phyloP scores from a whole-genome alignment of 208 protist genomes.

The Acanthamoeba rhysodes region DNA sequence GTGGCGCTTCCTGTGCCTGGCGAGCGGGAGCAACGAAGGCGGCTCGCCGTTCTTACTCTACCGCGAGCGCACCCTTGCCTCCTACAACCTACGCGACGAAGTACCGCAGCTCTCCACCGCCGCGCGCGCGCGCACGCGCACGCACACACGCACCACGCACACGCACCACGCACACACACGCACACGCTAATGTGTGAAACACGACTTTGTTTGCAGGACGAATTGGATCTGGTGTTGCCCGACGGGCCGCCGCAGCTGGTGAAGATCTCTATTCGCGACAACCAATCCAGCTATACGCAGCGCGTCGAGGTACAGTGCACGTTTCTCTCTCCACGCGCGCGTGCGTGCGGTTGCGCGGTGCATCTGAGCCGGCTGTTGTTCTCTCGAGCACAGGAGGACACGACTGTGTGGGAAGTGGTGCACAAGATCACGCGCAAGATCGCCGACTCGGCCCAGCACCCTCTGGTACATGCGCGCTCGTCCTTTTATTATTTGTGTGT shows the following conservation, averaged over 20 bases:
- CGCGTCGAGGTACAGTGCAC: not conserved
- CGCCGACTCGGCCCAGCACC: not conserved
- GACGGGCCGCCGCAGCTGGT: not conserved
- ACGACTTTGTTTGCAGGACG: not conserved
- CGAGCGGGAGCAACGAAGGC: not conserved
- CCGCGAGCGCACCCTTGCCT: not conserved
- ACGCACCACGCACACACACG: not conserved
- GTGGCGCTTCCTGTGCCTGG: not conserved
- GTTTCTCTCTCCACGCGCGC: no score
- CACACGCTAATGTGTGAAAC: not conserved
- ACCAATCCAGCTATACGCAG: not conserved
- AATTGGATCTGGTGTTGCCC: not conserved
- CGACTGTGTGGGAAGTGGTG: slow-evolving; percentile 7
- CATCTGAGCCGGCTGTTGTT: not conserved
- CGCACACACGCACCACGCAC: no score
- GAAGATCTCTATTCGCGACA: not conserved
- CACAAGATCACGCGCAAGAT: slow-evolving; percentile 10
- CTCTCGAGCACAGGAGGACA: not conserved
- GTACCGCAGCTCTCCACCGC: not conserved
- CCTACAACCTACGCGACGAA: not conserved
- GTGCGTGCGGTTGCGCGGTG: not conserved
- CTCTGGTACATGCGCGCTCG: not conserved
- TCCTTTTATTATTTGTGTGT: no score
- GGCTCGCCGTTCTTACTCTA: not conserved
- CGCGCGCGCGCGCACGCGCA: not conserved